Evolutionary conservation across 352 stramenopile genomes (phyloP).

Genomic region (Globisporangium middletonii): DNA sequence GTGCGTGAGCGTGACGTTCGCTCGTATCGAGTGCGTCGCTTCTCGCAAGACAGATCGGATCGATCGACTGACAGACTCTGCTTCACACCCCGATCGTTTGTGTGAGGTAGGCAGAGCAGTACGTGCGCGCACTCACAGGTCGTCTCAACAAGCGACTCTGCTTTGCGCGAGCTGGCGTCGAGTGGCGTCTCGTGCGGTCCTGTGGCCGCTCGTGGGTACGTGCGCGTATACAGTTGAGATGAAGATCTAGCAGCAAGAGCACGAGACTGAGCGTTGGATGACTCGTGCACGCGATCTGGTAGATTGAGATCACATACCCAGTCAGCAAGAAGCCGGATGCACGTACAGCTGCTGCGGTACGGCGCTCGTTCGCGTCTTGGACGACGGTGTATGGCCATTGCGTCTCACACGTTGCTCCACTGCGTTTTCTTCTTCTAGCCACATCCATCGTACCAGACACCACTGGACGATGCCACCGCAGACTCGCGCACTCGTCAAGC

Average conservation of each 20-base stretch:
- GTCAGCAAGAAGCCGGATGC: constrained; percentile 15
- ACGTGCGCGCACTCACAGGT: constrained; percentile 44
- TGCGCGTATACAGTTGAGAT: background rate
- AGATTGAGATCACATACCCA: constrained; percentile 67
- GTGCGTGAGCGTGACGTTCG: background rate
- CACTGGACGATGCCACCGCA: constrained; percentile 1
- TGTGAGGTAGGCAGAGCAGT: constrained; percentile 48
- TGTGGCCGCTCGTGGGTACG: constrained; percentile 58
- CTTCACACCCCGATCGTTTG: background rate
- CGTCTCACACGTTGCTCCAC: background rate
- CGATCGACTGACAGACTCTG: background rate
- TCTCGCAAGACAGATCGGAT: too few relatives aligned
- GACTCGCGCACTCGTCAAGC: background rate
- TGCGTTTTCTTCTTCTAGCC: background rate
- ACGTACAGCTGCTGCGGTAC: background rate
- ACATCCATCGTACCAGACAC: constrained; percentile 6
- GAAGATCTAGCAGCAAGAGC: background rate
- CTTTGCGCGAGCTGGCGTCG: constrained; percentile 44
- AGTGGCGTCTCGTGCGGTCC: constrained; percentile 51
- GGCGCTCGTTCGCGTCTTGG: background rate
- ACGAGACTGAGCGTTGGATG: too few relatives aligned
- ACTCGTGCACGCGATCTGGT: background rate
- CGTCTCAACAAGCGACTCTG: constrained; percentile 62
- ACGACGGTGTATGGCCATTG: too few relatives aligned
- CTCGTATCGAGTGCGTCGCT: too few relatives aligned